Base-by-base conservation (phyloP, 2,329 filamentous ascomycete genomes). In the Aureobasidium sp. region DNA sequence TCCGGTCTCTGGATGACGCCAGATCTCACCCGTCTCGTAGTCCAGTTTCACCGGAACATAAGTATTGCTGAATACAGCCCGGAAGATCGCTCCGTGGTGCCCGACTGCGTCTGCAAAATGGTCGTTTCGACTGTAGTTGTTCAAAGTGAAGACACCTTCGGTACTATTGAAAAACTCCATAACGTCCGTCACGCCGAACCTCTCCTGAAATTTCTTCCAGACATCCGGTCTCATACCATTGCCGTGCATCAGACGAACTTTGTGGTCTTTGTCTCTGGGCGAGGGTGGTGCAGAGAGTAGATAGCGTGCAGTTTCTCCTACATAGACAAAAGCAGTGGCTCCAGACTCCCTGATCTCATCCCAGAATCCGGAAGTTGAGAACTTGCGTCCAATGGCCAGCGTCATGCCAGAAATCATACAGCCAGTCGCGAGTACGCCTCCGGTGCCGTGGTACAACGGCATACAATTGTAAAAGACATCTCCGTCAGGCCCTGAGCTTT, bases 111-210 rank as follows among this genome's bases (percentile, higher is more conserved):
- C 81, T 7, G 83, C 80, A 4, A 82, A 78, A 70, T 85, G 91
- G 63, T 87, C 82, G 69, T 94, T 93, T 58, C 67, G 66, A 42
- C 66, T 68, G 8, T 68, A 65, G 39, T 72, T 74, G 48, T 70
- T 66, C n/a, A 91, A 75, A 0, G 73, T 72, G 67, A 91, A 81
- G 55, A 90, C 79, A 34, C 88, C 87, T 73, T 92, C 89, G 1
- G 87, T 89, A 63, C 86, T 88, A 71, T 87, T 89, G 79, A 90
- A 92, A 75, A 92, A 91, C 72, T 92, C 89, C 64, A 77, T 78
- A 1, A 92, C 83, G 31, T 82, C 80, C 14, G 79, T 74, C 66
- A 89, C 81, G 57, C 80, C 81, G 70, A 88, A 88, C 14, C 86
- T 80, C 52, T 87, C 81, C 44, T 81, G 75, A 72, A 89, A 89